phyloP scores from a whole-genome alignment of 805 yeast genomes.

The Henningerozyma blattae region DNA sequence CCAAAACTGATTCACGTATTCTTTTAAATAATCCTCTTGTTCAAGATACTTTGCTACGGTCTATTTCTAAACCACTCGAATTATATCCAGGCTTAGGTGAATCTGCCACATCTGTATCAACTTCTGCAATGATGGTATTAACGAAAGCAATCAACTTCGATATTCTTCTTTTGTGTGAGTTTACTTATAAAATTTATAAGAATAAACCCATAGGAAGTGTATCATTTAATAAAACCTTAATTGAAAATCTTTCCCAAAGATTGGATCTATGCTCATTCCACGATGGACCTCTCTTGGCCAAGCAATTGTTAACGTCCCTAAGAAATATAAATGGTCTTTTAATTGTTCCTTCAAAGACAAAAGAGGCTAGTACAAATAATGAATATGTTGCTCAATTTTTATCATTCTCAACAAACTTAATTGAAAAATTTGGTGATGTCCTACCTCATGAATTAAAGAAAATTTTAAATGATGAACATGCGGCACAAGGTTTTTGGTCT shows the following conservation, averaged over 20 bases:
- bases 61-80: conserved; percentile 22
- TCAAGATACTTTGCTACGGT: conserved; percentile 22
- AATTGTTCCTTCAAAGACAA: conserved; percentile 13
- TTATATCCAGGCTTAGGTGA: conserved; percentile 20
- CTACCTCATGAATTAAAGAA: conserved; percentile 25
- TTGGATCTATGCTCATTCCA: conserved; percentile 18
- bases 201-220: conserved; percentile 18
- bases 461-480: conserved; percentile 30
- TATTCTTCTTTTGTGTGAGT: conserved; percentile 31
- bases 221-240: conserved; percentile 22
- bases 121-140: conserved; percentile 27
- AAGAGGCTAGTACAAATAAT: conserved; percentile 17
- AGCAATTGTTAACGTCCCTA: conserved; percentile 18
- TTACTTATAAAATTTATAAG: conserved; percentile 26
- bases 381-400: conserved; percentile 19
- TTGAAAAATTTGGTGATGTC: conserved; percentile 31
- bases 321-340: conserved; percentile 23
- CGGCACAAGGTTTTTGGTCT: conserved; percentile 60
- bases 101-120: conserved; percentile 23
- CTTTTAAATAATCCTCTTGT: conserved; percentile 28
- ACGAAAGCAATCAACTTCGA: conserved; percentile 35
- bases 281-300: conserved; percentile 22
- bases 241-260: conserved; percentile 18
- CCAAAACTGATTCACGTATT: conserved; percentile 39
- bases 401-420: conserved; percentile 22